Conservation (phyloP, 768 basidiomycete genomes). For the Hygrocybe punicea region DNA sequence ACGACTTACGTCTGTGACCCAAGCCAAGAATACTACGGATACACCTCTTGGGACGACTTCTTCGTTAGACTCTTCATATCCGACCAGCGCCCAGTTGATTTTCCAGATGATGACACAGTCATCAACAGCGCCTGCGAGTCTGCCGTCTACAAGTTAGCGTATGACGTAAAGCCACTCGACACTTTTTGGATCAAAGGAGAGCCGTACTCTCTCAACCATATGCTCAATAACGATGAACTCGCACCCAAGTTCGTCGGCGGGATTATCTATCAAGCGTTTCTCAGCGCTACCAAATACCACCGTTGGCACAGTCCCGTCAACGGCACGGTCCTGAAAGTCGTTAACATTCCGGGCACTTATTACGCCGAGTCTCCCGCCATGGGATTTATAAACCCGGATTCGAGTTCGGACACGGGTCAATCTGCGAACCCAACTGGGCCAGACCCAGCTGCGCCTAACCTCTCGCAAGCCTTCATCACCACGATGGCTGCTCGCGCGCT, state of each 20-base stretch:
- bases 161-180: constrained; percentile 40
- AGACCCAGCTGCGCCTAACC: constrained; percentile 15
- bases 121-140: constrained; percentile 56
- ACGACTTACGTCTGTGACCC: constrained; percentile 43
- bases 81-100: constrained; percentile 38
- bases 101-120: constrained; percentile 26
- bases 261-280: constrained; percentile 55
- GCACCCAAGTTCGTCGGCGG: constrained; percentile 47
- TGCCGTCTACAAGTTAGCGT: constrained; percentile 40
- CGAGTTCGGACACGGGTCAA: neutral
- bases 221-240: constrained; percentile 45
- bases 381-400: neutral
- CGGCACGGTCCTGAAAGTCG: constrained; percentile 40
- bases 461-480: constrained; percentile 43
- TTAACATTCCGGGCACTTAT: constrained; percentile 50
- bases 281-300: constrained; percentile 54
- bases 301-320: constrained; percentile 61
- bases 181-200: constrained; percentile 61
- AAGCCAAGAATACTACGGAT: constrained; percentile 41
- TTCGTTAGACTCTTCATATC: constrained; percentile 47
- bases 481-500: constrained; percentile 47
- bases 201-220: constrained; percentile 56
- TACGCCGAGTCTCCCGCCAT: constrained; percentile 37
- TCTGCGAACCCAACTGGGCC: neutral
- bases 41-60: constrained; percentile 52